Base-by-base conservation (phyloP, 78 protist genomes). In the Emiliania huxleyi region DNA sequence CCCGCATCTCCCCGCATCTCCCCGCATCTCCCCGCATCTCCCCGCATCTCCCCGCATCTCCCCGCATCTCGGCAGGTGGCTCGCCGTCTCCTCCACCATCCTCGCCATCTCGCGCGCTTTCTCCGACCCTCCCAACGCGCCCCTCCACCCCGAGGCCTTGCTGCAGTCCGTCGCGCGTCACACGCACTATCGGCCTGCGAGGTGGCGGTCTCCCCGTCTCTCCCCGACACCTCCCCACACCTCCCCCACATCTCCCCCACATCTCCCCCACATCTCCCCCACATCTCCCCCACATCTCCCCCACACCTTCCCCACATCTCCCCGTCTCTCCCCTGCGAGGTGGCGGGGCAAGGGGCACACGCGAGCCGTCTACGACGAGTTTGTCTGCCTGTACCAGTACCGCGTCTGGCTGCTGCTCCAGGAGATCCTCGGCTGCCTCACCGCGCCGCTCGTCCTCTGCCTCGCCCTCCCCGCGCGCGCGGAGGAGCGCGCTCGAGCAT, bases 91-190 rank as follows among this genome's bases (percentile, higher is more conserved):
- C 89, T 81, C 89, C 44, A 44, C 55, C 4, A 8, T 44, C 21
- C 89, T 81, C 42, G 89, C 89, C n/a, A 5, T 81, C 40, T 81
- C 89, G 89, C 89, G 89, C 56, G 0, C 89, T 0, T 81, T 44
- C 89, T 12, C 89, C 3, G 89, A 42, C 38, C 4, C 15, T 15
- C 40, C 55, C 5, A 0, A 5, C 26, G 56, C 19, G 21, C 0
- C 29, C 29, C 3, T 40, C 35, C 85, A 77, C 4, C 56, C 89
- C 40, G 56, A 44, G 56, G 25, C 18, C 2, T 40, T 43, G 56
- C 46, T 81, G 29, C 56, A 44, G 56, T 44, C 49, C 21, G 43
- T 44, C 4, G 48, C 56, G 19, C 3, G 18, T 2, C 38, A 44
- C 55, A 81, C 89, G 89, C 89, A 81, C 56, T 29, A 44, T 40